phyloP scores from a whole-genome alignment of 164 flowering plant species.

The Protea cynaroides region DNA sequence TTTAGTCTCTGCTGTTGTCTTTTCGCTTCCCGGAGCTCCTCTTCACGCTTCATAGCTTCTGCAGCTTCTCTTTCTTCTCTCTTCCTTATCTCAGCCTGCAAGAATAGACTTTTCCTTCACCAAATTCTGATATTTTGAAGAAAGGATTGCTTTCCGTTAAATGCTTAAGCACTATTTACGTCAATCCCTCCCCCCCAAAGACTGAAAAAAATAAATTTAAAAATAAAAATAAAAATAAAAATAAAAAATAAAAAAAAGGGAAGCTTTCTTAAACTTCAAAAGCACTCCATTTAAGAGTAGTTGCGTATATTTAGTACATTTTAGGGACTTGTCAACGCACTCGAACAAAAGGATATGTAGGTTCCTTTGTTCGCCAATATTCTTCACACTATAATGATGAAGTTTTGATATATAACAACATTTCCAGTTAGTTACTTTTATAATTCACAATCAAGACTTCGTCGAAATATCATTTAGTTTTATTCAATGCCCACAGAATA shows the following conservation, averaged over 20 bases:
- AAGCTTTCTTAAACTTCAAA: neutral
- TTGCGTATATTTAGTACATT: neutral
- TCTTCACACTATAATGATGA: neutral
- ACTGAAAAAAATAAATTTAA: too few species aligned
- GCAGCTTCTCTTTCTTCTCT: constrained; percentile 95
- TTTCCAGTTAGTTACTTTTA: neutral
- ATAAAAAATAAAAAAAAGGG: too few species aligned
- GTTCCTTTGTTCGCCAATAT: neutral
- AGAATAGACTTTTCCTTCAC: neutral
- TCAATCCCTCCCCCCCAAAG: too few species aligned
- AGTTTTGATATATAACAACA: neutral
- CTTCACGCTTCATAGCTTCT: constrained; percentile 89
- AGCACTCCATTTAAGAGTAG: neutral
- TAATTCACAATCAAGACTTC: too few species aligned
- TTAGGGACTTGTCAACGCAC: neutral
- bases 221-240: too few species aligned
- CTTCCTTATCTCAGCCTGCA: constrained; percentile 86
- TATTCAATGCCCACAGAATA: too few species aligned
- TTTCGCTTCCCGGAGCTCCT: constrained; percentile 93
- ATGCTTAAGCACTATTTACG: neutral
- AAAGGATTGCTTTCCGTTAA: neutral
- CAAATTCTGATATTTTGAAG: neutral
- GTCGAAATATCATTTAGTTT: too few species aligned
- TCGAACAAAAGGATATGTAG: neutral
- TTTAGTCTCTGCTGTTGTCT: constrained; percentile 95